Evolutionary conservation across 2,329 filamentous ascomycete genomes (phyloP).

Genomic region (Penicillium sp.): DNA sequence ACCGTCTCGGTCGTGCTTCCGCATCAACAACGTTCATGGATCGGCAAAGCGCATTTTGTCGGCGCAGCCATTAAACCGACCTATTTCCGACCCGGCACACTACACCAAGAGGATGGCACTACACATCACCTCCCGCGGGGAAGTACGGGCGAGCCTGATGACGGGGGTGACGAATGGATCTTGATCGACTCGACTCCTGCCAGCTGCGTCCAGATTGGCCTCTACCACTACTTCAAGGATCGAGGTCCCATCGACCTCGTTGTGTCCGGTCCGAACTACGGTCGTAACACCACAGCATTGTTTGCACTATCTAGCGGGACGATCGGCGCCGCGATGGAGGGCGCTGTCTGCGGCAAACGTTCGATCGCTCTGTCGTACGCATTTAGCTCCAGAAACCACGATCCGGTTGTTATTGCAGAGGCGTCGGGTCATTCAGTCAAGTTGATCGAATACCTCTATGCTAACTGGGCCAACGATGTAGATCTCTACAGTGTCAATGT

Average conservation of each 20-base stretch:
- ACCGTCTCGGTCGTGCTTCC: constrained; percentile 87
- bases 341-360: constrained; percentile 61
- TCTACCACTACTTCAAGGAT: constrained; percentile 72
- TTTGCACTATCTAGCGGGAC: constrained; percentile 75
- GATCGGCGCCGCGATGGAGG: constrained; percentile 70
- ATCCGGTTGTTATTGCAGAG: constrained; percentile 70
- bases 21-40: constrained; percentile 91
- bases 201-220: constrained; percentile 72
- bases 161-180: constrained; percentile 68
- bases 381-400: constrained; percentile 80
- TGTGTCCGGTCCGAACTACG: constrained; percentile 75
- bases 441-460: constrained; percentile 71
- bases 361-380: constrained; percentile 84
- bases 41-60: constrained; percentile 95
- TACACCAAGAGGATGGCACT: constrained; percentile 60
- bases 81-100: constrained; percentile 67
- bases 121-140: constrained; percentile 55
- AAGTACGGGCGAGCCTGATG: constrained; percentile 46
- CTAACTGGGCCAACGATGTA: constrained; percentile 66
- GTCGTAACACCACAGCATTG: constrained; percentile 72
- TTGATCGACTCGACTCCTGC: constrained; percentile 76
- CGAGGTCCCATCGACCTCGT: constrained; percentile 69
- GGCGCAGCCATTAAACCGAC: constrained; percentile 76
- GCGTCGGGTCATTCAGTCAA: constrained; percentile 68
- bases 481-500: constrained; percentile 92